Base-by-base conservation (phyloP, 139 green algal species). In the Coelastrella sp. region DNA sequence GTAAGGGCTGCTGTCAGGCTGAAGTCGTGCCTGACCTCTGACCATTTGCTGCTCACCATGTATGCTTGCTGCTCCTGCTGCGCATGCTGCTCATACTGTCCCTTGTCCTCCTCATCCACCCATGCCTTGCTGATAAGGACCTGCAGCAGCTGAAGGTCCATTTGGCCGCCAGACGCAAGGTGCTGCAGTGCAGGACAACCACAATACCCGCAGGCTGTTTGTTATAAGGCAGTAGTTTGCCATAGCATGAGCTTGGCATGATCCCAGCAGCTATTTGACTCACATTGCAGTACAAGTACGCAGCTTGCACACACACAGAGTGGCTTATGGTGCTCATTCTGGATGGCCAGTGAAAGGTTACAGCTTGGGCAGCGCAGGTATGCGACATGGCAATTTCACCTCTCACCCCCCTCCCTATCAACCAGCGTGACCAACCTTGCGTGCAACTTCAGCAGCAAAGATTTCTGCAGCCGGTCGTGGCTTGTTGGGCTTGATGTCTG, bases 381-480 rank as follows among this genome's bases (percentile, higher is more conserved):
- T 49, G 35, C 35, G 1, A 49, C 35, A 75, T 20, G 66, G 17
- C 66, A 75, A 4, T 49, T 49, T 49, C 35, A 1, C 35, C 1
- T 49, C 35, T 49, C 35, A 1, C 35, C 35, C 35, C 35, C 35
- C 35, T 49, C 35, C 35, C 35, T 49, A 49, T 49, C 35, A 49
- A 49, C 35, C 35, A 49, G 35, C 35, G 3, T 49, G 35, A 49
- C 35, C 35, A 49, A 49, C 35, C 35, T 49, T 87, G 63, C 24
- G 82, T 7, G 63, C 17, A 8, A 88, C 14, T 22, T 88, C 84
- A 25, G 84, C 84, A 72, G 84, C 84, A 88, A 72, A 81, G 6
- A 88, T 80, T 8, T 88, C 66, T 81, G 84, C 84, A 72, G 84
- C 84, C n/a, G 49, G 17, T 19, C 84, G 84, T 17, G 84, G 84